A percentile compares a stretch with the other conserved stretches of the same genome.
phyloP scores from a whole-genome alignment of 768 basidiomycete species.

The Tulasnella sp. region DNA sequence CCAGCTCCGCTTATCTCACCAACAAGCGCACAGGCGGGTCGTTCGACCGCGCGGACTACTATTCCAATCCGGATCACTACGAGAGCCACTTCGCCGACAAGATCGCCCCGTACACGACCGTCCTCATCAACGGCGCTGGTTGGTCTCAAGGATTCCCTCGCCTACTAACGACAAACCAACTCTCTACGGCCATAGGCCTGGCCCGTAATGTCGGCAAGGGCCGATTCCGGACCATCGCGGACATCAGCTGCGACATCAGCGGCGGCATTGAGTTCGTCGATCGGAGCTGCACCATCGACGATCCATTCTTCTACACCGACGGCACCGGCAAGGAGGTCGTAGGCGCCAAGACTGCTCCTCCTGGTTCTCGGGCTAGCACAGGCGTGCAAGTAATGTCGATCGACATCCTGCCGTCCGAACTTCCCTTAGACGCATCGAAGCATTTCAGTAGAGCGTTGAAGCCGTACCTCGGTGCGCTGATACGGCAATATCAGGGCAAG shows the following conservation, averaged over 20 bases:
- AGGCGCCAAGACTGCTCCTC: not conserved
- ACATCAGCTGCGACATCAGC: constrained; percentile 83
- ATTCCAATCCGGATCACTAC: constrained; percentile 55
- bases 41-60: constrained; percentile 64
- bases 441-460: constrained; percentile 59
- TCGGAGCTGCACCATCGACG: constrained; percentile 57
- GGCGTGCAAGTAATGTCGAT: constrained; percentile 73
- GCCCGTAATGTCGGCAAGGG: constrained; percentile 38
- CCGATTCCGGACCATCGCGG: constrained; percentile 64
- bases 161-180: constrained; percentile 58
- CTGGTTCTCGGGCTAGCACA: constrained; percentile 28
- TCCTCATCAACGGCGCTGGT: constrained; percentile 78
- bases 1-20: constrained; percentile 48
- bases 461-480: constrained; percentile 56
- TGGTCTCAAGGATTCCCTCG: constrained; percentile 74
- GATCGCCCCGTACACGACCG: constrained; percentile 74
- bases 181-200: constrained; percentile 39
- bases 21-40: constrained; percentile 38
- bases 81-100: constrained; percentile 55
- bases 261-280: constrained; percentile 81
- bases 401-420: constrained; percentile 79
- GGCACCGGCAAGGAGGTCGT: not conserved
- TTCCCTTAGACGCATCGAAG: constrained; percentile 70
- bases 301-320: constrained; percentile 51
- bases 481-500: constrained; percentile 33